Base-by-base conservation (phyloP, 2,329 filamentous ascomycete species). In the Nothopassalora personata region DNA sequence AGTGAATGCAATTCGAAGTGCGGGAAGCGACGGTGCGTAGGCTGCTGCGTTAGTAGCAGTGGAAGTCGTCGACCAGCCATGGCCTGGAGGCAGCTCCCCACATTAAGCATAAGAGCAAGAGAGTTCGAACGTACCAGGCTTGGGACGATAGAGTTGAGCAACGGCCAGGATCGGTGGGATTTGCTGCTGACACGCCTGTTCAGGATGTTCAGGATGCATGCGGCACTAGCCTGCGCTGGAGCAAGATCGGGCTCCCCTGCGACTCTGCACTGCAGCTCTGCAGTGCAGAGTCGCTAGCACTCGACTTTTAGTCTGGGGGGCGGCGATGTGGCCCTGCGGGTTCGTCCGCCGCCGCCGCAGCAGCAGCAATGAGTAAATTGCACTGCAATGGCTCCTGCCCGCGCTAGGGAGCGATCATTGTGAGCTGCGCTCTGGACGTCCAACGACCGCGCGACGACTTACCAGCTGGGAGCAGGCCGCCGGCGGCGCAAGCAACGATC, bases 31-130 rank as follows among this genome's bases (percentile, higher is more conserved):
- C 54, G 46, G 55, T 31, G 51, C 51, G 47, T 30, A 28, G 31
- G 54, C 34, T 31, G 46, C 46, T 47, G 23, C 28, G 15, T 36
- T 46, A 46, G 45, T 43, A 53, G 51, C 31, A 54, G 59, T 43
- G 28, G 28, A 51, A 51, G 49, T 51, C 28, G 30, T 31, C 27
- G 49, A 51, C 27, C 49, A 51, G 49, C 23, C 49, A 33, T 55
- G 53, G 39, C 27, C 53, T 57, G 19, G 55, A 50, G 23, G 47
- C 55, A 52, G 47, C 53, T 52, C 49, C 62, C 66, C 66, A 66
- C 66, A 63, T 68, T 69, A 68, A 66, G 67, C 67, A 68, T 70
- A 70, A 70, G 61, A 60, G 62, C 54, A 59, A 64, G 58, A 61
- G 67, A 69, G 66, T 69, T 70, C 62, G 60, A 36, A 59, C 63